Evolutionary conservation across 345 rosid genomes (phyloP), one percentile per base, ranked within the genome.

Genomic region (Euclidium syriacum): DNA sequence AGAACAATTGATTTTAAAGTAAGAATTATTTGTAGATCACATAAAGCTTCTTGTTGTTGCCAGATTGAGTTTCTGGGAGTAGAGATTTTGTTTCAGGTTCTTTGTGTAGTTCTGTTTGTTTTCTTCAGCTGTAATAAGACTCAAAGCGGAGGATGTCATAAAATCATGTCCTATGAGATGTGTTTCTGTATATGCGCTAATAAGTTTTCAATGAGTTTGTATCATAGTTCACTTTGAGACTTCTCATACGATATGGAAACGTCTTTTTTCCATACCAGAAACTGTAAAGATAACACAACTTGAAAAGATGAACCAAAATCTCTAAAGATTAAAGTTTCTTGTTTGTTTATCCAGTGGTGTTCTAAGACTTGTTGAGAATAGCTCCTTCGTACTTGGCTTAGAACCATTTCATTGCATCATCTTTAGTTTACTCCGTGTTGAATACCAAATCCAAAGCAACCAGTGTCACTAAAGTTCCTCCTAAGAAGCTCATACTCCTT

Each of bases 321-420:
- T 40, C 44, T 40, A 40, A 40, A n/a, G 19, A 12, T 29, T 5
- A 29, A 9, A 29, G 8, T 6, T 29, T 6, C 8, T 3, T 29
- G n/a, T n/a, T n/a, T n/a, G n/a, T 39, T 39, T 39, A 39, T 11
- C 43, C 68, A 39, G 62, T 38, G 27, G 44, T 73, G 27, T 34
- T 46, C 50, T 77, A 79, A 43, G 78, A 56, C 71, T 74, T 74
- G 73, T 77, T 78, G 25, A 80, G 85, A 71, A 80, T 80, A 14
- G 75, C 75, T 8, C 82, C 85, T 65, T 80, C 85, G 47, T 80
- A 75, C 64, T 80, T 80, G 33, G 75, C 78, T 62, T 75, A 78
- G 70, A 80, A 78, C 85, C 85, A 80, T n/a, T n/a, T n/a, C n/a
- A n/a, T n/a, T n/a, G n/a, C n/a, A n/a, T n/a, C n/a, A n/a, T n/a